These are phyloP conservation scores for Mycena kentingensis DNA, from an alignment of 768 basidiomycete species.

Conservation along the genomic window DNA sequence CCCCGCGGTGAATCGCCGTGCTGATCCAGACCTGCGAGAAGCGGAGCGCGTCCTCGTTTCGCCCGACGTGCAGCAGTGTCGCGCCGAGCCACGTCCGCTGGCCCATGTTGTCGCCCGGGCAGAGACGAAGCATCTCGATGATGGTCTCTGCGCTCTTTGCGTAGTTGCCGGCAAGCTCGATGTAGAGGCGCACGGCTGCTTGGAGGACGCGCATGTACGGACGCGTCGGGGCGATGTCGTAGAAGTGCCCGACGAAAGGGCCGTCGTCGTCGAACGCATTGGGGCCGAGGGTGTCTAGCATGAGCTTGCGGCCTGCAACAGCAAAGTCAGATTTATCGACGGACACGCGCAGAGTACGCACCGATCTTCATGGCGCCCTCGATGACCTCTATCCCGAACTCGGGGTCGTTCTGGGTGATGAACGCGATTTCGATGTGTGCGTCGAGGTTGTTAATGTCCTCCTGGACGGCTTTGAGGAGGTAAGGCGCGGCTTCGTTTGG, in stretches of 20 bases:
- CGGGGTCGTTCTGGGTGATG: slow-evolving; percentile 27
- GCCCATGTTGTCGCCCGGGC: slow-evolving; percentile 35
- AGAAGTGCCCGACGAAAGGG: slow-evolving; percentile 38
- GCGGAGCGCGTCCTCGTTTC: too few relatives aligned
- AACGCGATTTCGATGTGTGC: slow-evolving; percentile 40
- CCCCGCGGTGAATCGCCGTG: neutral
- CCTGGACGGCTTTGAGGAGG: slow-evolving; percentile 39
- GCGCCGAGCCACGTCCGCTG: slow-evolving; percentile 34
- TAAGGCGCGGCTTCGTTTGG: slow-evolving; percentile 41
- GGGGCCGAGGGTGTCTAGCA: slow-evolving; percentile 33
- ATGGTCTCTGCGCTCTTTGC: slow-evolving; percentile 27
- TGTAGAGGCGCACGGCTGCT: slow-evolving; percentile 39
- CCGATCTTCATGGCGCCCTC: slow-evolving; percentile 26
- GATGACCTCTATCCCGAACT: slow-evolving; percentile 27
- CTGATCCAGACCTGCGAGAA: slow-evolving; percentile 10
- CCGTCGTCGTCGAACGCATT: slow-evolving; percentile 40
- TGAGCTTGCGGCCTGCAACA: slow-evolving; percentile 28
- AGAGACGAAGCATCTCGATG: slow-evolving; percentile 37
- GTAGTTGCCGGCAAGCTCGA: slow-evolving; percentile 34
- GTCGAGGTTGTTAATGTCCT: slow-evolving; percentile 44
- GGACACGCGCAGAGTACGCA: too few relatives aligned
- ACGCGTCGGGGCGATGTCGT: slow-evolving; percentile 39
- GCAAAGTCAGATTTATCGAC: too few relatives aligned
- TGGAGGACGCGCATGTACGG: slow-evolving; percentile 50
- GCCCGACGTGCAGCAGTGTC: too few relatives aligned